Evolutionary conservation across 768 basidiomycete genomes (phyloP).

Genomic region (Tylopilus felleus): DNA sequence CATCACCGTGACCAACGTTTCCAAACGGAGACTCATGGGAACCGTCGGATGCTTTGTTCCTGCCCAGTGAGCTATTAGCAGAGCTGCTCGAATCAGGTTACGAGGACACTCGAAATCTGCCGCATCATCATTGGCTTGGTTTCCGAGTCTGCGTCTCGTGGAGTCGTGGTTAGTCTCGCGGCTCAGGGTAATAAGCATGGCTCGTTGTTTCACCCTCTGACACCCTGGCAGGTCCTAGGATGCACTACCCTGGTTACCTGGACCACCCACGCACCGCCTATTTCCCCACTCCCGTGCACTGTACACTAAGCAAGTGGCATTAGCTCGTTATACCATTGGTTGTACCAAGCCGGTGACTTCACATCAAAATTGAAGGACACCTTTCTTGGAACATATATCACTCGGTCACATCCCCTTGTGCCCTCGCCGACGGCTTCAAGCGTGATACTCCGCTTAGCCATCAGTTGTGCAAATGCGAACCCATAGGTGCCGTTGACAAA

Average conservation of each 20-base stretch:
- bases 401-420: background rate
- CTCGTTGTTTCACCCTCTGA: background rate
- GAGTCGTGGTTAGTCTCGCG: background rate
- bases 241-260: background rate
- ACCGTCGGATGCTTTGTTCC: background rate
- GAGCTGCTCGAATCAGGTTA: constrained; percentile 4
- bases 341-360: background rate
- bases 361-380: background rate
- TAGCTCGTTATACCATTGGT: background rate
- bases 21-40: background rate
- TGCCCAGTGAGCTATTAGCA: background rate
- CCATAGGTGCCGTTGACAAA: background rate
- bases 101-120: background rate
- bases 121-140: background rate
- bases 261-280: background rate
- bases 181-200: background rate
- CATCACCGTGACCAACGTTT: background rate
- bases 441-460: background rate
- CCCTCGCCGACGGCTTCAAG: background rate
- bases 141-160: background rate
- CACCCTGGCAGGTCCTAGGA: background rate
- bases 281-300: background rate
- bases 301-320: background rate
- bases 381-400: background rate
- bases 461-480: background rate